These are phyloP conservation scores for Thymus mandschuricus DNA, from an alignment of 257 asterid species.

Conservation along the genomic window DNA sequence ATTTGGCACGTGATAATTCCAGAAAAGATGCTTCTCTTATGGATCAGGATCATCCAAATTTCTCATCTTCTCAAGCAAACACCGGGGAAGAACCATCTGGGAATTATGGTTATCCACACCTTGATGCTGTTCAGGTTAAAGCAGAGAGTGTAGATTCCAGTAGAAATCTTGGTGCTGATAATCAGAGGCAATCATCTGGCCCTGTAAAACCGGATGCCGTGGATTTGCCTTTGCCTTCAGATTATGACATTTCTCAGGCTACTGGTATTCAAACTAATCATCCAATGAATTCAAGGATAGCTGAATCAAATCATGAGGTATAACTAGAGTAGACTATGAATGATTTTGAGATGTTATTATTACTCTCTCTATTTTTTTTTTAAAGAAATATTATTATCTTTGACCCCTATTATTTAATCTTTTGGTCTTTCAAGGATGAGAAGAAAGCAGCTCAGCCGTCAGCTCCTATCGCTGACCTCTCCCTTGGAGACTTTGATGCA, in stretches of 20 bases:
- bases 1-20: constrained; percentile 66
- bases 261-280: constrained; percentile 45
- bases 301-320: constrained; percentile 69
- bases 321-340: constrained; percentile 11
- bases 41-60: constrained; percentile 85
- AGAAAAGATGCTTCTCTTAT: constrained; percentile 82
- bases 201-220: constrained; percentile 46
- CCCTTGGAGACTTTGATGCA: constrained; percentile 67
- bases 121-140: constrained; percentile 43
- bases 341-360: constrained; percentile 12
- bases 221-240: constrained; percentile 58
- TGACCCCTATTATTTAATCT: constrained; percentile 17
- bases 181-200: constrained; percentile 48
- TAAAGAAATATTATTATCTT: constrained; percentile 6
- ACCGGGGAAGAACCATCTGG: constrained; percentile 48
- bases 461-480: constrained; percentile 60
- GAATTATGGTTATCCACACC: constrained; percentile 53
- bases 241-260: constrained; percentile 55
- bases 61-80: constrained; percentile 52
- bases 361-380: no score
- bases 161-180: constrained; percentile 41
- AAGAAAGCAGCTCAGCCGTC: constrained; percentile 56
- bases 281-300: constrained; percentile 44
- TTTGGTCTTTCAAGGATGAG: constrained; percentile 50
- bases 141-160: constrained; percentile 45